Evolutionary conservation across 352 stramenopile genomes (phyloP).

Genomic region (Pythium graminicola): DNA sequence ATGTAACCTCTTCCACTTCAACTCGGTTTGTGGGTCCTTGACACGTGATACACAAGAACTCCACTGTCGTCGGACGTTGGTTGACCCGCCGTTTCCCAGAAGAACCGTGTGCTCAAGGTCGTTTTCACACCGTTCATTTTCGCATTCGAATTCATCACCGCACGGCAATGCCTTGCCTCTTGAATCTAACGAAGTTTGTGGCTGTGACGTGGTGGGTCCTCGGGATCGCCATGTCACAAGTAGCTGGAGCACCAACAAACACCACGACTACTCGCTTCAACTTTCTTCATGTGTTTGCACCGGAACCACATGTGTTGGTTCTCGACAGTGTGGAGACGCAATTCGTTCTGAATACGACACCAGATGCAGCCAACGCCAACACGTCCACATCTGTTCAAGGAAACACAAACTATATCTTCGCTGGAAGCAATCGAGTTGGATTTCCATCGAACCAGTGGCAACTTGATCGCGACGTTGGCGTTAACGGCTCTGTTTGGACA

Average conservation of each 20-base stretch:
- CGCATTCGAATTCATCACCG: too few relatives aligned
- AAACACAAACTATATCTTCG: constrained; percentile 11
- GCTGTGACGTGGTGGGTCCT: too few relatives aligned
- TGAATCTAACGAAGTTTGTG: too few relatives aligned
- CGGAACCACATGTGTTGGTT: background rate
- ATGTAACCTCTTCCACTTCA: too few relatives aligned
- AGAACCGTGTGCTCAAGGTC: too few relatives aligned
- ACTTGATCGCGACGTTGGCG: background rate
- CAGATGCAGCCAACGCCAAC: background rate
- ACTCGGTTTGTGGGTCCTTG: too few relatives aligned
- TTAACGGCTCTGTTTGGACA: constrained; percentile 12
- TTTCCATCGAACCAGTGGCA: constrained; percentile 15
- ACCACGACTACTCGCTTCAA: constrained; percentile 4
- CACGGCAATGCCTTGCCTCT: too few relatives aligned
- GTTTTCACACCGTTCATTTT: too few relatives aligned
- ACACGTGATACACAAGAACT: too few relatives aligned
- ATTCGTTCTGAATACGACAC: constrained; percentile 13
- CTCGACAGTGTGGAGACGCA: background rate
- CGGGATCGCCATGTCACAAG: too few relatives aligned
- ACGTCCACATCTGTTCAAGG: background rate
- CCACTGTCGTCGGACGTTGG: too few relatives aligned
- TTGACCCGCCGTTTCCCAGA: too few relatives aligned
- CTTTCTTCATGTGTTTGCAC: constrained; percentile 13
- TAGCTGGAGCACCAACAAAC: background rate
- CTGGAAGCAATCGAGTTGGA: constrained; percentile 4